phyloP scores from a whole-genome alignment of 2,329 filamentous ascomycete species.

The Penicillium sp. region DNA sequence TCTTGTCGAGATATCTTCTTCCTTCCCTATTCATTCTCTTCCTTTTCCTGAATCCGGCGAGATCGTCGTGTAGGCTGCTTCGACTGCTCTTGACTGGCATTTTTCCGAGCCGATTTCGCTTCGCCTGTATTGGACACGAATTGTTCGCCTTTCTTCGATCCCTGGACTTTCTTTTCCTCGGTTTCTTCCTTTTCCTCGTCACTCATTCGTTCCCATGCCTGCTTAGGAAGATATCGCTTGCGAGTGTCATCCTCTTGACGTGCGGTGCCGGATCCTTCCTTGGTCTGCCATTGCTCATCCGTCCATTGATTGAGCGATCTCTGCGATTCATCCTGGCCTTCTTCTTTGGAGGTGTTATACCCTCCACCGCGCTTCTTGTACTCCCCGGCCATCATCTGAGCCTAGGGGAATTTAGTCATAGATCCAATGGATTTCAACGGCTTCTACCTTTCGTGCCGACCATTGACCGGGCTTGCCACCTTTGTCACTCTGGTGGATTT shows the following conservation, averaged over 20 bases:
- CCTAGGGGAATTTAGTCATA: conserved; percentile 20
- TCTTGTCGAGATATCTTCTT: too few species aligned
- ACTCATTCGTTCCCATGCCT: conserved; percentile 46
- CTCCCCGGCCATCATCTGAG: conserved; percentile 44
- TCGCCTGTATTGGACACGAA: conserved; percentile 41
- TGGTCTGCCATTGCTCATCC: conserved; percentile 48
- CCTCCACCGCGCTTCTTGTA: conserved; percentile 46
- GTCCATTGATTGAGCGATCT: conserved; percentile 44
- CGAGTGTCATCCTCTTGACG: conserved; percentile 42
- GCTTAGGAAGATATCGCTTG: conserved; percentile 45
- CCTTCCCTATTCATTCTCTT: neutral
- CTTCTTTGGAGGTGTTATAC: conserved; percentile 44
- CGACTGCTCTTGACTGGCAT: conserved; percentile 26
- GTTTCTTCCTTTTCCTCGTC: conserved; percentile 44
- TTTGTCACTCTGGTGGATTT: conserved; percentile 44
- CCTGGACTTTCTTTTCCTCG: conserved; percentile 30
- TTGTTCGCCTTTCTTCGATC: conserved; percentile 40
- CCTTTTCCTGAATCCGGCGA: neutral
- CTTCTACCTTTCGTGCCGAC: conserved; percentile 43
- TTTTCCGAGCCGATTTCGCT: conserved; percentile 38
- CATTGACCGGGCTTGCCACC: conserved; percentile 47
- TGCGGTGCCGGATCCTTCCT: conserved; percentile 43
- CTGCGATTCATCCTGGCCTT: conserved; percentile 40
- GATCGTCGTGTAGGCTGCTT: conserved; percentile 21
- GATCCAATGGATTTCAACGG: neutral